Percentiles rank a stretch among this genome's conserved stretches.
Evolutionary conservation across 2,329 filamentous ascomycete species (phyloP).

Genomic region (Cladosporium sp.): DNA sequence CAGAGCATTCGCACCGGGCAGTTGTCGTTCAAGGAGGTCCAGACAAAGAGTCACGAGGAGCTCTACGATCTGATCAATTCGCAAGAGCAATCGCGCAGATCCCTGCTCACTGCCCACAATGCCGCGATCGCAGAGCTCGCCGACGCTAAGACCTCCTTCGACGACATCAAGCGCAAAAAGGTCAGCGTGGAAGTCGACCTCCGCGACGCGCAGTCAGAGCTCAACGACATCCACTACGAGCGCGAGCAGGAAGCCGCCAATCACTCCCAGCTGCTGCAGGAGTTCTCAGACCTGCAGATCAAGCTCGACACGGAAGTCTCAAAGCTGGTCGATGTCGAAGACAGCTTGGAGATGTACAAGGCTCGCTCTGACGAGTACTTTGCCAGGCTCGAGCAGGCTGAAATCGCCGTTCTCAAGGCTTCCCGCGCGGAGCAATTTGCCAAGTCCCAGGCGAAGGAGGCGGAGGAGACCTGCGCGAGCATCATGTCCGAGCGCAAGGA

Average conservation of each 20-base stretch:
- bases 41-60: constrained; percentile 90
- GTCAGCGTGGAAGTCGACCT: constrained; percentile 77
- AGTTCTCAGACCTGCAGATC: constrained; percentile 91
- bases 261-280: constrained; percentile 79
- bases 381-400: constrained; percentile 91
- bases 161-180: constrained; percentile 77
- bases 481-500: constrained; percentile 90
- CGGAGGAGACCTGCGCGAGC: constrained; percentile 81
- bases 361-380: constrained; percentile 92
- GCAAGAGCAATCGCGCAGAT: constrained; percentile 81
- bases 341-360: constrained; percentile 85
- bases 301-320: constrained; percentile 83
- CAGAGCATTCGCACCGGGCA: constrained; percentile 81
- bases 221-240: constrained; percentile 70
- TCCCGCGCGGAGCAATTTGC: constrained; percentile 89
- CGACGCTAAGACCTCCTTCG: constrained; percentile 79
- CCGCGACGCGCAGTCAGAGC: constrained; percentile 73
- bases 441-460: constrained; percentile 79
- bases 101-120: constrained; percentile 77
- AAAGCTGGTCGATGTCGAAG: constrained; percentile 73
- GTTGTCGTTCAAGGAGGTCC: constrained; percentile 81
- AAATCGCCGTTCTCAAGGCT: constrained; percentile 90
- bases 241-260: constrained; percentile 84
- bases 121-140: constrained; percentile 76
- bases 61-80: constrained; percentile 87